phyloP scores from a whole-genome alignment of 345 rosid species.

The Pugionium dolabratum region DNA sequence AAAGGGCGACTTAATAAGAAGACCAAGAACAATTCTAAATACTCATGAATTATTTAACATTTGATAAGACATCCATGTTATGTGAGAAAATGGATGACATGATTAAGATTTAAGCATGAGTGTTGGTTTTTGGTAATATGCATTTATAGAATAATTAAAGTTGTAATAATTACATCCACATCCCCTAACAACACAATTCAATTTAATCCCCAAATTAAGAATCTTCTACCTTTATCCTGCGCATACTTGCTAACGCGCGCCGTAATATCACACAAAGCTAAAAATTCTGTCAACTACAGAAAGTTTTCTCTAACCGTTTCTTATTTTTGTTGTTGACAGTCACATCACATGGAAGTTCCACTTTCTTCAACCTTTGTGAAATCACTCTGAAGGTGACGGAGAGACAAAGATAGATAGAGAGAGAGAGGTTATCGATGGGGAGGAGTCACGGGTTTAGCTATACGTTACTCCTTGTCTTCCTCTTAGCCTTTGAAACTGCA shows the following conservation, averaged over 20 bases:
- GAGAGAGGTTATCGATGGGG: conserved; percentile 10
- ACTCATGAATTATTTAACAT: neutral
- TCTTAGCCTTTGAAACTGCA: conserved; percentile 36
- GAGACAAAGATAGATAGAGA: too few species aligned
- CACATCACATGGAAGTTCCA: conserved; percentile 31
- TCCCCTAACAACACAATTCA: conserved; percentile 22
- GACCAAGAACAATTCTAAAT: conserved; percentile 14
- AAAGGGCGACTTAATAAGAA: neutral
- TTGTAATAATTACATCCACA: conserved; percentile 13
- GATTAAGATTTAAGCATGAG: conserved; percentile 31
- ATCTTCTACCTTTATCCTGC: conserved; percentile 5
- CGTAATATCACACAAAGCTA: neutral
- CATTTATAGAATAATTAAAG: conserved; percentile 28
- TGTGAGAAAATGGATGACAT: conserved; percentile 27
- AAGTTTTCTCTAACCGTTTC: conserved; percentile 31
- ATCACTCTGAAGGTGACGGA: conserved; percentile 7
- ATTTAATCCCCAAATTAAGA: neutral
- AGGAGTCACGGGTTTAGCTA: conserved; percentile 42
- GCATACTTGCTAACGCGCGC: conserved; percentile 30
- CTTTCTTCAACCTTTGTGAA: conserved; percentile 25
- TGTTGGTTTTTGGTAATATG: neutral
- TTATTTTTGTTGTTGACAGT: conserved; percentile 9
- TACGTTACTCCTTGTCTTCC: conserved; percentile 41
- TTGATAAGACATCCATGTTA: neutral
- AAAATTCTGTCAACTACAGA: neutral